Evolutionary conservation across 2,329 filamentous ascomycete genomes (phyloP), one percentile per base, ranked within the genome.

Genomic region (Colletotrichum theobromicola): DNA sequence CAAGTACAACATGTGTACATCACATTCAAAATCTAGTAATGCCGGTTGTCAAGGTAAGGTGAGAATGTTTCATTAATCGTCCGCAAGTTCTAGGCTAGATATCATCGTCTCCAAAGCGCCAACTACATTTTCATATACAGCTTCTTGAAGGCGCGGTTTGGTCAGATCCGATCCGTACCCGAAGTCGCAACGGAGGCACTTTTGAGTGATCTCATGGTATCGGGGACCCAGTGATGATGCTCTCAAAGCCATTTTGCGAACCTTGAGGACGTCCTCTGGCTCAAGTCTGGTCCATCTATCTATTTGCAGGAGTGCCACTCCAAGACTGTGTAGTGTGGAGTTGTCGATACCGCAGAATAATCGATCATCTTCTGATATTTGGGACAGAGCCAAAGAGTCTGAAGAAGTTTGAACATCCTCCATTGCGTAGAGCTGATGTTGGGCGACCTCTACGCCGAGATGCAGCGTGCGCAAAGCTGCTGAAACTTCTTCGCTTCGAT

Each of bases 241-340:
- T 12, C 60, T 21, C 24, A 66, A 68, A 1, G 76, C 67, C 65
- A 72, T 37, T 30, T 76, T 78, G 34, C 81, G 74, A 15, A 80
- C 75, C 10, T 70, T 58, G 4, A 79, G 60, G 16, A 81, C 67
- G 34, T 81, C 78, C 6, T 76, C 65, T 4, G 77, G 72, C 5
- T 78, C 75, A 3, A 80, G 26, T 7, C n/a, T 18, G 15, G 73
- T 57, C 79, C 77, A 79, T 7, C 76, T 75, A 5, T 78, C 79
- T 24, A 81, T 81, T 58, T 81, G 79, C 1, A 81, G 75, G 18
- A 81, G 65, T 4, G 79, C 79, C 1, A 79, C 79, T 2, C 81
- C 81, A 2, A 81, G 78, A 28, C 79, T 79, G 62, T 79, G 75
- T 18, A 81, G 69, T 4, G 79, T 77, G 42, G 79, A 50, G 61